Evolutionary conservation across 2,329 filamentous ascomycete species (phyloP).

Genomic region (Xylaria sp.): DNA sequence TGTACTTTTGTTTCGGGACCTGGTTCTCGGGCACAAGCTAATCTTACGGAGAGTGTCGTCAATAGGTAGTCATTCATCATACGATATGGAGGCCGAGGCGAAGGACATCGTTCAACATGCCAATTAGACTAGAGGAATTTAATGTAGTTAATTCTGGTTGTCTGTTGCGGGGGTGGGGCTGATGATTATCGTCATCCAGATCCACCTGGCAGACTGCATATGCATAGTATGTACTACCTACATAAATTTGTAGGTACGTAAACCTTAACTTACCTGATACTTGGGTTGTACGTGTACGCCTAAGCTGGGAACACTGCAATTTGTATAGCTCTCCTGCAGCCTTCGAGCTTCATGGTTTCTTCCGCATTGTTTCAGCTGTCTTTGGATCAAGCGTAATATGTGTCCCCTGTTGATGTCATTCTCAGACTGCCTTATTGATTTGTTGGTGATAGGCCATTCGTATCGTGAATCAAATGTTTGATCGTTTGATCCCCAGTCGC

Average conservation of each 20-base stretch:
- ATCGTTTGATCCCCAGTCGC: not conserved
- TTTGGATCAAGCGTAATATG: slow-evolving; percentile 90
- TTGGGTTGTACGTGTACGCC: not conserved
- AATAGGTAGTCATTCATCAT: not conserved
- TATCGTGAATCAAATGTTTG: not conserved
- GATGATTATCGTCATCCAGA: slow-evolving; percentile 1
- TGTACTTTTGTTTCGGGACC: not conserved
- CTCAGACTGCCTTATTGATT: slow-evolving; percentile 65
- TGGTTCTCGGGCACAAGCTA: not conserved
- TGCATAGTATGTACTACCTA: not conserved
- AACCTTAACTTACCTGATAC: not conserved
- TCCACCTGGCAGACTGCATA: not conserved
- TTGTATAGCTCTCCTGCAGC: slow-evolving; percentile 3
- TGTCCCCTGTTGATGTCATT: slow-evolving; percentile 96
- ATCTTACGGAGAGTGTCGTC: not conserved
- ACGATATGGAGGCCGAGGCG: not conserved
- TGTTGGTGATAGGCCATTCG: slow-evolving; percentile 43
- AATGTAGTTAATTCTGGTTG: slow-evolving; percentile 2
- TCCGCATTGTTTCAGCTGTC: slow-evolving; percentile 63
- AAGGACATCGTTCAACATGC: not conserved
- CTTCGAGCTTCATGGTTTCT: slow-evolving; percentile 50
- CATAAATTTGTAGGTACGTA: too few relatives aligned
- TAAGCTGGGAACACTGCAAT: not conserved
- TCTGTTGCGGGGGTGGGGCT: slow-evolving; percentile 14
- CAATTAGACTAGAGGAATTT: not conserved